Percentiles rank a stretch among this genome's conserved stretches.
Evolutionary conservation across 1,139 yeast species (phyloP).

Genomic region (Debaryomyces sp.): DNA sequence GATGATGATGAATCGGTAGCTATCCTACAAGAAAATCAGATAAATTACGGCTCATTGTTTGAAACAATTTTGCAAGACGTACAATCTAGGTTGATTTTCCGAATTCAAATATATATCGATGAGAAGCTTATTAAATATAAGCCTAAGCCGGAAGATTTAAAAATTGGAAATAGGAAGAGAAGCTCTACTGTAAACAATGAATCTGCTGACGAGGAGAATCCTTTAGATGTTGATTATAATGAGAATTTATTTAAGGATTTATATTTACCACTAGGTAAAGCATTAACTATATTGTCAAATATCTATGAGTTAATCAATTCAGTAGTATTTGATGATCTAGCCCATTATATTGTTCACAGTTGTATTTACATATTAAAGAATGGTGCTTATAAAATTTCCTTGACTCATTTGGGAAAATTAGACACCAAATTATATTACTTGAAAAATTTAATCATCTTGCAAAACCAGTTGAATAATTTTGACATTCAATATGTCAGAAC

Average conservation of each 20-base stretch:
- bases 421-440: slow-evolving; percentile 71
- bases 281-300: slow-evolving; percentile 71
- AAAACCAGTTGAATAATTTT: slow-evolving; percentile 72
- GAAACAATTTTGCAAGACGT: slow-evolving; percentile 75
- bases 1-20: slow-evolving; percentile 46
- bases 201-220: slow-evolving; percentile 12
- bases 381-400: slow-evolving; percentile 50
- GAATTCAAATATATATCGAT: slow-evolving; percentile 75
- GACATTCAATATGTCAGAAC: slow-evolving; percentile 78
- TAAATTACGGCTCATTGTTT: slow-evolving; percentile 53
- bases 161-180: slow-evolving; percentile 53
- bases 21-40: slow-evolving; percentile 20
- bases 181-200: slow-evolving; percentile 5
- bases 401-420: slow-evolving; percentile 42
- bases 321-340: slow-evolving; percentile 82
- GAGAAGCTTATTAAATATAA: slow-evolving; percentile 65
- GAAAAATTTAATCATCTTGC: slow-evolving; percentile 70
- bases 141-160: slow-evolving; percentile 69
- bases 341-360: slow-evolving; percentile 83
- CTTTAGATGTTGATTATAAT: slow-evolving; percentile 36
- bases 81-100: slow-evolving; percentile 77
- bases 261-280: slow-evolving; percentile 75
- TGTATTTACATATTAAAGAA: slow-evolving; percentile 61
- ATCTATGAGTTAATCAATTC: slow-evolving; percentile 80
- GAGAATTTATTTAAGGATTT: slow-evolving; percentile 52